Evolutionary conservation across 768 basidiomycete species (phyloP).

Genomic region (Russula lepida): DNA sequence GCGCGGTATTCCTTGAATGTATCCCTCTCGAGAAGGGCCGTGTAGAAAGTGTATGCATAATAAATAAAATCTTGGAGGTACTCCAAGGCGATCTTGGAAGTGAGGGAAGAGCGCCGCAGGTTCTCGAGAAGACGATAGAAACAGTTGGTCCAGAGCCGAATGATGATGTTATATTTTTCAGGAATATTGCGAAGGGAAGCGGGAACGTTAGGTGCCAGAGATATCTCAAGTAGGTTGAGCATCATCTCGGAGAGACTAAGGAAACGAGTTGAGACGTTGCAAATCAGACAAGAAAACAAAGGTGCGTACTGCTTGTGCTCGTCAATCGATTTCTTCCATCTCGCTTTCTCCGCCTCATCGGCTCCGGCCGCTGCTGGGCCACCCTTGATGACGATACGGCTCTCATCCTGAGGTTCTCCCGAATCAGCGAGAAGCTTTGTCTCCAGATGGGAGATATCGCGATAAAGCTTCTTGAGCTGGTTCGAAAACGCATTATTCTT

Average conservation of each 20-base stretch:
- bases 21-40: constrained; percentile 78
- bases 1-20: constrained; percentile 59
- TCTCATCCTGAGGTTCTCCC: constrained; percentile 43
- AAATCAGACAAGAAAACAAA: background rate
- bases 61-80: constrained; percentile 92
- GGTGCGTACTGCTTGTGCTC: constrained; percentile 79
- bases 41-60: constrained; percentile 92
- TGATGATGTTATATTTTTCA: constrained; percentile 91
- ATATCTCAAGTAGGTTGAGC: constrained; percentile 79
- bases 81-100: constrained; percentile 66
- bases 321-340: constrained; percentile 59
- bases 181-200: constrained; percentile 85
- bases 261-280: constrained; percentile 19
- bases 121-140: constrained; percentile 89
- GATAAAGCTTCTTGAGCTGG: constrained; percentile 77
- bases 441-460: constrained; percentile 74
- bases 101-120: constrained; percentile 75
- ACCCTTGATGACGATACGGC: constrained; percentile 30
- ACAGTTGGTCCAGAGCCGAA: constrained; percentile 83
- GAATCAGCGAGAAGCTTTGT: constrained; percentile 60
- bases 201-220: constrained; percentile 80
- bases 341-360: constrained; percentile 65
- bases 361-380: constrained; percentile 26
- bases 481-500: constrained; percentile 59
- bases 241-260: constrained; percentile 87